phyloP scores from a whole-genome alignment of 129 eudicot species.

The Arctium minus region DNA sequence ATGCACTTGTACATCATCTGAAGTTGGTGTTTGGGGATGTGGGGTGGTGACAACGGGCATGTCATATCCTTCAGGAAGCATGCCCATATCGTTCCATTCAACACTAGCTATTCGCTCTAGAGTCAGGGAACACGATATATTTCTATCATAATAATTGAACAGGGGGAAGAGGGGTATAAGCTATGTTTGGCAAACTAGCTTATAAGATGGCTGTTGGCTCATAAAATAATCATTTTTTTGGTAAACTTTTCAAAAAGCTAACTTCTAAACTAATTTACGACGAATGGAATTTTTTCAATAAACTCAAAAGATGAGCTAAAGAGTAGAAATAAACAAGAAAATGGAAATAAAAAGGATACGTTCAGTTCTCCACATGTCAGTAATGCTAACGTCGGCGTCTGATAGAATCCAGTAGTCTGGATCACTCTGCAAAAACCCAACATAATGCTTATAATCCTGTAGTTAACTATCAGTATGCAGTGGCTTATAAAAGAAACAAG shows the following conservation, averaged over 20 bases:
- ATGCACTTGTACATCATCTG: conserved; percentile 37
- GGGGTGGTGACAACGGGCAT: conserved; percentile 46
- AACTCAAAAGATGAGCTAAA: not conserved
- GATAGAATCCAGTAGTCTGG: conserved; percentile 95
- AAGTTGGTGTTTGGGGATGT: conserved; percentile 48
- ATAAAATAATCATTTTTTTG: too few species aligned
- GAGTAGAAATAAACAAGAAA: not conserved
- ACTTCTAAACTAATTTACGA: not conserved
- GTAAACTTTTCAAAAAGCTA: too few species aligned
- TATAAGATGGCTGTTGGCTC: too few species aligned
- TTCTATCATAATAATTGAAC: not conserved
- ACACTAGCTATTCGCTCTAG: conserved; percentile 45
- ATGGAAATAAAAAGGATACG: conserved; percentile 54
- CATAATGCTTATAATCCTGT: not conserved
- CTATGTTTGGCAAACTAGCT: too few species aligned
- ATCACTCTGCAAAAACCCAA: conserved; percentile 57
- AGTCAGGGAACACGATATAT: conserved; percentile 35
- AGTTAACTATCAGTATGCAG: not conserved
- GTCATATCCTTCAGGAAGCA: conserved; percentile 38
- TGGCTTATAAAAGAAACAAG: not conserved
- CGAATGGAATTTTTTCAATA: too few species aligned
- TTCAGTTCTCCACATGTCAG: conserved; percentile 81
- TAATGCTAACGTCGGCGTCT: conserved; percentile 78
- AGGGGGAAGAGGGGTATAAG: too few species aligned
- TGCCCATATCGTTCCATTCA: conserved; percentile 55